Base-by-base conservation (phyloP, 345 rosid species). In the Rhizophora mangle region DNA sequence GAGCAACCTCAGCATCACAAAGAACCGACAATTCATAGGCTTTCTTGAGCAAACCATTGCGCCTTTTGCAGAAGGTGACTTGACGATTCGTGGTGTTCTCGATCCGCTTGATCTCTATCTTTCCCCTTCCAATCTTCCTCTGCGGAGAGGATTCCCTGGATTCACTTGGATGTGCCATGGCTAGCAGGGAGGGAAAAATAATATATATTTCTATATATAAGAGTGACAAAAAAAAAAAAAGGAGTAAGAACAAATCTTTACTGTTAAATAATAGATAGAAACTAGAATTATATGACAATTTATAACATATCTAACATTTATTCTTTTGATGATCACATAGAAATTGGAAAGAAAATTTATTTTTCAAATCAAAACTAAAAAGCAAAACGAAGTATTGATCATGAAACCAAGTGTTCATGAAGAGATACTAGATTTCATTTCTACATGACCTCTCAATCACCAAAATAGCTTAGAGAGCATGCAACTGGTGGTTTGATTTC, bases 41-140 rank as follows among this genome's bases (percentile, higher is more conserved):
- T 72, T 93, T 93, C 81, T 93, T 93, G 67, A 93, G 95, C 82
- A 93, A 74, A 62, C 98, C 98, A 75, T 88, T 92, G 62, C 99
- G 84, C 64, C 99, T 81, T 82, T 95, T 95, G 81, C 99, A 95
- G 81, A 95, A 95, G 72, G 99, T 95, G 6, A 95, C 99, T 78
- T 95, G 99, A 29, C 99, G 91, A 72, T 92, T 95, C 0, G 97
- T 92, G 2, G 99, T 95, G 92, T 92, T 95, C 72, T 95, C 99
- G 88, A 95, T 95, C 92, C 99, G 88, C 86, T 95, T 95, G 91
- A 95, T 95, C 86, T 89, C 99, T 76, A 95, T 92, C 96, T 95
- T 95, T 63, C 99, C 99, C 76, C 99, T 88, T 6, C 97, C 99
- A 29, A 82, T 74, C 76, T 87, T 92, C 81, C 88, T 95, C 91